Evolutionary conservation across 2,329 filamentous ascomycete species (phyloP).

Genomic region (Pezicula neosporulosa): DNA sequence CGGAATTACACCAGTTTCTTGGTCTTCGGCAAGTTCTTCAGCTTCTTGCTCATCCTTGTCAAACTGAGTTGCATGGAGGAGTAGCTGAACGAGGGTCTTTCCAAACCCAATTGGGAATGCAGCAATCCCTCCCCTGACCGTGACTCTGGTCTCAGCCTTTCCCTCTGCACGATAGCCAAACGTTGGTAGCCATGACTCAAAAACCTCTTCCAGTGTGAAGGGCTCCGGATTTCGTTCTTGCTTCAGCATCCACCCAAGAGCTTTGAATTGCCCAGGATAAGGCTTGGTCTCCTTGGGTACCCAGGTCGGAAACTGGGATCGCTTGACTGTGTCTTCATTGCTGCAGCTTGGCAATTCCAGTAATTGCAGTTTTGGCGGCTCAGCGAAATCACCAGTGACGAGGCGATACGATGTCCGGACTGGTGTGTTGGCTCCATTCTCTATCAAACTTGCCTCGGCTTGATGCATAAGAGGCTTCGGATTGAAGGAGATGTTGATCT

Average conservation of each 20-base stretch:
- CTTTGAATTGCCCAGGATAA: conserved; percentile 48
- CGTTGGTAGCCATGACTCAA: conserved; percentile 47
- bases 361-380: conserved; percentile 28
- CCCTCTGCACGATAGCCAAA: conserved; percentile 57
- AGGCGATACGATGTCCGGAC: conserved; percentile 42
- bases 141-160: conserved; percentile 35
- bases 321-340: not conserved
- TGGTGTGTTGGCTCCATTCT: conserved; percentile 7
- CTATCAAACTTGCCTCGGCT: conserved; percentile 31
- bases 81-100: conserved; percentile 58
- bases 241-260: conserved; percentile 55
- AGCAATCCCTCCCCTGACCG: conserved; percentile 55
- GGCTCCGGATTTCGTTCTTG: conserved; percentile 48
- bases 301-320: too few relatives aligned
- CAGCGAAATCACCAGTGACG: conserved; percentile 37
- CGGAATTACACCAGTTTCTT: conserved; percentile 19
- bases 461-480: conserved; percentile 38
- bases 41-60: conserved; percentile 35
- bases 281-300: conserved; percentile 24
- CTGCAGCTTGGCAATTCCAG: not conserved
- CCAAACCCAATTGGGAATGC: conserved; percentile 65
- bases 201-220: conserved; percentile 51
- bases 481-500: conserved; percentile 39
- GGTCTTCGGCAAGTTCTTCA: not conserved
- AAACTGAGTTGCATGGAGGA: conserved; percentile 34